Conservation (phyloP, 2,329 filamentous ascomycete genomes). For the Pyricularia sp. region DNA sequence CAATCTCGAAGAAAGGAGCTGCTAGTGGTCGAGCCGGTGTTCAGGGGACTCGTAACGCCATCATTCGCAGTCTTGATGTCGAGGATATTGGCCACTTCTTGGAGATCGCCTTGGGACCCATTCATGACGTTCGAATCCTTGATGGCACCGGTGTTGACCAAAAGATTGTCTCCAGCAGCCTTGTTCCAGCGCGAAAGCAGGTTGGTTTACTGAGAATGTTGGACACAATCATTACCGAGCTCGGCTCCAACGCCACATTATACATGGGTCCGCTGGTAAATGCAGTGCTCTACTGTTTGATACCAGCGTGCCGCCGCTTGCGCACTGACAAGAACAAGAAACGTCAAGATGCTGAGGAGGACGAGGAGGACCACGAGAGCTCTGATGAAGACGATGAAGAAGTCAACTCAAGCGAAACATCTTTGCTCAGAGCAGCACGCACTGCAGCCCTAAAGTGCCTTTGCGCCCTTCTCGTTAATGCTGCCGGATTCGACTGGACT, state of each 20-base stretch:
- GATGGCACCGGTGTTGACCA: constrained; percentile 38
- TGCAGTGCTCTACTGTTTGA: constrained; percentile 71
- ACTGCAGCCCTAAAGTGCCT: constrained; percentile 76
- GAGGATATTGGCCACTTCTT: constrained; percentile 74
- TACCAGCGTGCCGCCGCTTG: constrained; percentile 57
- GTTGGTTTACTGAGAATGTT: constrained; percentile 89
- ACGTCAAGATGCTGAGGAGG: constrained; percentile 23
- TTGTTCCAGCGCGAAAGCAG: constrained; percentile 67
- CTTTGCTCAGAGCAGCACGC: constrained; percentile 56
- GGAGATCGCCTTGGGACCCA: constrained; percentile 65
- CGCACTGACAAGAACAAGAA: constrained; percentile 20
- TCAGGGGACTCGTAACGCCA: constrained; percentile 69
- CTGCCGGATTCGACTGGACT: constrained; percentile 61
- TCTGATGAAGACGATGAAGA: constrained; percentile 24
- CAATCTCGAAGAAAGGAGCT: constrained; percentile 72
- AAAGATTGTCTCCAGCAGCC: constrained; percentile 44
- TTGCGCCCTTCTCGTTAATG: constrained; percentile 66
- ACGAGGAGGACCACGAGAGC: constrained; percentile 21
- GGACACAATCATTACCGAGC: constrained; percentile 73
- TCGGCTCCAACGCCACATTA: constrained; percentile 62
- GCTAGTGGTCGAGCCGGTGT: constrained; percentile 73
- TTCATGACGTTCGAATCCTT: constrained; percentile 52
- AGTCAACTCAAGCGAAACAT: constrained; percentile 29
- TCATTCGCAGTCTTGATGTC: constrained; percentile 67
- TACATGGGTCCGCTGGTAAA: constrained; percentile 64